Evolutionary conservation across 768 basidiomycete genomes (phyloP).

Genomic region (Boletus huronensis): DNA sequence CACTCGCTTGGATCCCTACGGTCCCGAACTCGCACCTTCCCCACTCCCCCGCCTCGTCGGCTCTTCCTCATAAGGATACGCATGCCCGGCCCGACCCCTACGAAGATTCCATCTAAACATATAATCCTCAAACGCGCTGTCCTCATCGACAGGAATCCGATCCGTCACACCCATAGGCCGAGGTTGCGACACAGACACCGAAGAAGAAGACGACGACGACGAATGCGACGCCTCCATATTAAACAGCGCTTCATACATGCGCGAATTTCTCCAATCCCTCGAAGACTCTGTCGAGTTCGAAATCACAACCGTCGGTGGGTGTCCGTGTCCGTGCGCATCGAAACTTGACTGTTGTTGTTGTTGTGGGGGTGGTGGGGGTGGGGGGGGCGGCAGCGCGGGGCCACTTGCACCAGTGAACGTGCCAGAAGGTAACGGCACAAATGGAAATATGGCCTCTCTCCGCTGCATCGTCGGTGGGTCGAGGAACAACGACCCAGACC

Average conservation of each 20-base stretch:
- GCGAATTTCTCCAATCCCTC: constrained; percentile 15
- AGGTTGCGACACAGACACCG: constrained; percentile 1
- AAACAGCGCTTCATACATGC: constrained; percentile 9
- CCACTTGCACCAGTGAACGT: constrained; percentile 2
- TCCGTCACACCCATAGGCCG: constrained; percentile 14
- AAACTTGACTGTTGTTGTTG: background rate
- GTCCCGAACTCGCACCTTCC: constrained; percentile 8
- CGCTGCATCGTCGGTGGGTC: constrained; percentile 6
- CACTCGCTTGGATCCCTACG: background rate
- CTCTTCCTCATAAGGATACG: constrained; percentile 4
- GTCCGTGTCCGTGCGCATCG: constrained; percentile 1
- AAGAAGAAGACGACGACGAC: constrained; percentile 16
- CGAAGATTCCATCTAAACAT: constrained; percentile 14
- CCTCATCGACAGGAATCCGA: constrained; percentile 23
- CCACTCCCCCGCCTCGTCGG: constrained; percentile 1
- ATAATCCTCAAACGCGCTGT: constrained; percentile 14
- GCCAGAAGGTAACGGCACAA: constrained; percentile 6
- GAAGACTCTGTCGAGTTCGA: constrained; percentile 9
- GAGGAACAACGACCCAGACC: constrained; percentile 11
- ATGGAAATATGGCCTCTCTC: constrained; percentile 12
- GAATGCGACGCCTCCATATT: constrained; percentile 14
- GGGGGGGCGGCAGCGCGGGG: background rate
- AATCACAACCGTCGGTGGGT: constrained; percentile 1
- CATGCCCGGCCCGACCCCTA: background rate
- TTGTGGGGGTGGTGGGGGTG: background rate